Evolutionary conservation across 306 rosid species (phyloP), one percentile per base, ranked within the genome.

Genomic region (Dryas octopetala): DNA sequence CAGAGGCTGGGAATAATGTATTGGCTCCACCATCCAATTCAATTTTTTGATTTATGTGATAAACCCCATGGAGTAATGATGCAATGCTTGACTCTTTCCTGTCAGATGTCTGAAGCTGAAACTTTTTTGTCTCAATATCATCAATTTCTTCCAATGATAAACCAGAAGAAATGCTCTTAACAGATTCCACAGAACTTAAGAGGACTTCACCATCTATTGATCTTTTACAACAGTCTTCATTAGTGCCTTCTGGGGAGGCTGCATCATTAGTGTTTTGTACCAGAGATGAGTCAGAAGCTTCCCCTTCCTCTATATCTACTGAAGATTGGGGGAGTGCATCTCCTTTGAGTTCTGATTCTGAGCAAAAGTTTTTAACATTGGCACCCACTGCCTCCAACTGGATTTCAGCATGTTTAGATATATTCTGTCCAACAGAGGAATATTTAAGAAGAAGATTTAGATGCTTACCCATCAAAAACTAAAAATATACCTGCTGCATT

Each of bases 401-500:
- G 53, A 52, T 55, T 66, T 66, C 71, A 41, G 75, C 75, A 23
- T 11, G 41, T 59, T 59, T 32, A 23, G 38, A 23, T 23, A 59
- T 32, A 23, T 26, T 15, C 43, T 59, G 16, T n/a, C 10, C 10
- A 59, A 46, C 49, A 46, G 3, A 46, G 49, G 7, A 8, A 46
- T 46, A 8, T 46, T 46, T 16, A 64, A 41, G n/a, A 62, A 38
- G 12, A 62, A 40, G 15, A 44, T 44, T 23, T n/a, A 44, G 16
- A 65, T n/a, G 23, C 38, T 65, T 17, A 11, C 10, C 4, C 40
- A 9, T 13, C 15, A 52, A 57, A 53, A 41, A 17, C 0, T 44
- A 71, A 55, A 41, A 41, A 11, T 45, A 76, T 67, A 91, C 97
- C 97, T 89, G 85, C 51, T 77, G 75, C 52, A 87, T 88, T 81